Percentiles rank a stretch among this genome's conserved stretches.
Evolutionary conservation across 1,284 basidiomycete genomes (phyloP).

Genomic region (Irpex sp.): DNA sequence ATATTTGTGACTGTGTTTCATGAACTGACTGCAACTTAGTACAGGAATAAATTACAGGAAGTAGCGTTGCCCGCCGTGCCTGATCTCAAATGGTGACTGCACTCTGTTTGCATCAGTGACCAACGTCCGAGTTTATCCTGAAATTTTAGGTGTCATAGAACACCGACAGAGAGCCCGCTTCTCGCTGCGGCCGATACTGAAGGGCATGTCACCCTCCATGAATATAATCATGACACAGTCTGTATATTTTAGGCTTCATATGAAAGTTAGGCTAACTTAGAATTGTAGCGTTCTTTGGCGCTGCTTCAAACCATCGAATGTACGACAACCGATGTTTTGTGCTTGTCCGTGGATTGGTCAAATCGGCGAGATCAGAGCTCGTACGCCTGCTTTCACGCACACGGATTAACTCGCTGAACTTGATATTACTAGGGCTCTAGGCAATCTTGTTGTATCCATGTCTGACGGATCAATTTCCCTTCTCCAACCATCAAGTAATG

Average conservation of each 20-base stretch:
- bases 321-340: constrained; percentile 58
- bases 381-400: constrained; percentile 13
- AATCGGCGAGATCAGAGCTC: constrained; percentile 45
- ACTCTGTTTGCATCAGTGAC: neutral
- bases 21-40: constrained; percentile 4
- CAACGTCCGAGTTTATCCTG: neutral
- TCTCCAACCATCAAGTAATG: constrained; percentile 42
- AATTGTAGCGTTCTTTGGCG: constrained; percentile 26
- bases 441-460: constrained; percentile 73
- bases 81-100: constrained; percentile 87
- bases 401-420: constrained; percentile 1
- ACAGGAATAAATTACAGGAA: constrained; percentile 63
- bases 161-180: constrained; percentile 36
- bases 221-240: constrained; percentile 52
- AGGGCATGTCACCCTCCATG: constrained; percentile 66
- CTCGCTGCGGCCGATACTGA: constrained; percentile 83
- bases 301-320: constrained; percentile 50
- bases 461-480: constrained; percentile 74
- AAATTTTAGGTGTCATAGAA: constrained; percentile 51
- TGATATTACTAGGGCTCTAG: constrained; percentile 31
- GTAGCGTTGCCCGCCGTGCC: constrained; percentile 78
- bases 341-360: constrained; percentile 88
- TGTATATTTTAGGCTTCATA: constrained; percentile 1
- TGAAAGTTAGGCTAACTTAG: neutral
- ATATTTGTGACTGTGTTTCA: neutral